phyloP scores from a whole-genome alignment of 2,329 filamentous ascomycete species.

The Pseudogymnoascus sp. region DNA sequence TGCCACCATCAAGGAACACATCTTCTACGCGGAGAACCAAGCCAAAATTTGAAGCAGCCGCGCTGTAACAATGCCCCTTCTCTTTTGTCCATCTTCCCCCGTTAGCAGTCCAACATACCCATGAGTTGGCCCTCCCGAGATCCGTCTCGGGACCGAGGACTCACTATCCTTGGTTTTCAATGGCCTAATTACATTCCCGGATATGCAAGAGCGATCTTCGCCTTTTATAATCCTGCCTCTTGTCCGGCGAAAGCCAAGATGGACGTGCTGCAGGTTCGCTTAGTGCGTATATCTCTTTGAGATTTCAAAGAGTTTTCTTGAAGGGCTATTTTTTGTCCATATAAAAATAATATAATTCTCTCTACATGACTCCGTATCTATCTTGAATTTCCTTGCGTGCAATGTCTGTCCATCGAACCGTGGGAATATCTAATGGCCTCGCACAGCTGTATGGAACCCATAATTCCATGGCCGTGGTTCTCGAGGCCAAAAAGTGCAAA shows the following conservation, averaged over 20 bases:
- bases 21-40: background rate
- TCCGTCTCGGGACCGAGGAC: constrained; percentile 4
- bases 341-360: background rate
- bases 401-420: background rate
- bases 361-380: background rate
- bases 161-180: constrained; percentile 11
- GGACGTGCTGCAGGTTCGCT: constrained; percentile 10
- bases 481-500: background rate
- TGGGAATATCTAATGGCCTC: background rate
- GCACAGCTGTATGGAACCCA: background rate
- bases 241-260: constrained; percentile 5
- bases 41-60: background rate
- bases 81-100: background rate
- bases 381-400: background rate
- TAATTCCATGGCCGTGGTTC: background rate
- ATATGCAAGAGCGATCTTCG: constrained; percentile 9
- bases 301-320: background rate
- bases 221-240: constrained; percentile 11
- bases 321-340: background rate
- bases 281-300: constrained; percentile 11
- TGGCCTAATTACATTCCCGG: constrained; percentile 11
- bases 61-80: background rate
- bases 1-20: background rate
- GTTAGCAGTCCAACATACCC: constrained; percentile 11
- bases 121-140: constrained; percentile 9